Evolutionary conservation across 257 asterid species (phyloP).

Genomic region (Sherardia arvensis): DNA sequence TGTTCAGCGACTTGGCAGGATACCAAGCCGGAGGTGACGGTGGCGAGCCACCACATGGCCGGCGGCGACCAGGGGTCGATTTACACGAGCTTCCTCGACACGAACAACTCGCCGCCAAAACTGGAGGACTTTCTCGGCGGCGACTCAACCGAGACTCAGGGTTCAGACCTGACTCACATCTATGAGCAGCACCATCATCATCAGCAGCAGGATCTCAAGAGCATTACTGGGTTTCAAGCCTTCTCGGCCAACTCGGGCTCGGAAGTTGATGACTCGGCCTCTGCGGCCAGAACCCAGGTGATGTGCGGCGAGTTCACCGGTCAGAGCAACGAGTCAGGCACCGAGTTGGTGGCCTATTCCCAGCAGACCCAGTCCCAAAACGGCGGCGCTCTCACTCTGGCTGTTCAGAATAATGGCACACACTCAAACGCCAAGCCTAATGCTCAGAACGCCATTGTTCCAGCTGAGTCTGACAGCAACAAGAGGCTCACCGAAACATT

Average conservation of each 20-base stretch:
- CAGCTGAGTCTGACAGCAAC: conserved; percentile 37
- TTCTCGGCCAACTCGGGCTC: conserved; percentile 75
- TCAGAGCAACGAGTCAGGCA: conserved; percentile 40
- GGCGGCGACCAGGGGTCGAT: conserved; percentile 17
- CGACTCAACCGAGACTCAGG: conserved; percentile 46
- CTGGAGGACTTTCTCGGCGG: conserved; percentile 87
- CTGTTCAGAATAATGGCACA: conserved; percentile 18
- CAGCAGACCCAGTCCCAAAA: conserved; percentile 30
- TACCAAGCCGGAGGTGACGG: conserved; percentile 26
- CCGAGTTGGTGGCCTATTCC: conserved; percentile 54
- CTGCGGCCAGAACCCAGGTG: conserved; percentile 48
- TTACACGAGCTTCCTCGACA: conserved; percentile 45
- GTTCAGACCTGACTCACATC: conserved; percentile 66
- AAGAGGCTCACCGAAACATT: conserved; percentile 73
- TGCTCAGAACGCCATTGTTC: conserved; percentile 31
- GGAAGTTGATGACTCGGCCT: conserved; percentile 70
- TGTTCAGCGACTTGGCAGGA: conserved; percentile 45
- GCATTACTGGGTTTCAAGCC: conserved; percentile 50
- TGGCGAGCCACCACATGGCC: conserved; percentile 12
- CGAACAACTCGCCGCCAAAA: conserved; percentile 49
- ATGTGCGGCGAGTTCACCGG: conserved; percentile 29
- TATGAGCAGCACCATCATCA: conserved; percentile 31
- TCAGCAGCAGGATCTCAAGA: conserved; percentile 47
- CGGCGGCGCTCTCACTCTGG: conserved; percentile 38
- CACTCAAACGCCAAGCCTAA: conserved; percentile 1